Evolutionary conservation across 192 early-diverging fungal species (phyloP).

Genomic region (Entrophospora sp.): DNA sequence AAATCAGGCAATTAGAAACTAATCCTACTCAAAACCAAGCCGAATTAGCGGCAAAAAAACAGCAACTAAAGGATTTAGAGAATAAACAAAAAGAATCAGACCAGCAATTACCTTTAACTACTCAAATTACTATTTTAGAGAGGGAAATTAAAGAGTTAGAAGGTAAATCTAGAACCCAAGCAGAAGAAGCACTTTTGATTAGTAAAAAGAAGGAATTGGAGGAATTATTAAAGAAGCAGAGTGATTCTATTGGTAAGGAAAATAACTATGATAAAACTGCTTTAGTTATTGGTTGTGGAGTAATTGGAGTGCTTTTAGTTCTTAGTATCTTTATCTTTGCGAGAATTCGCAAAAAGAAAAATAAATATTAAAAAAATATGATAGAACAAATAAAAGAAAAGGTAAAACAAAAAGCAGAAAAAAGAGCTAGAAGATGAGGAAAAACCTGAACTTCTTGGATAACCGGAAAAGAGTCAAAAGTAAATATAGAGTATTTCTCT

Average conservation of each 20-base stretch:
- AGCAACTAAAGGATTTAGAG: neutral
- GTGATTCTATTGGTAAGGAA: neutral
- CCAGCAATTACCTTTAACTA: neutral
- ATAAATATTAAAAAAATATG: no score
- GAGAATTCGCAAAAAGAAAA: neutral
- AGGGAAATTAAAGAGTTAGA: neutral
- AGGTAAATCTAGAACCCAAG: slow-evolving; percentile 3
- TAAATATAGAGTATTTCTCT: no score
- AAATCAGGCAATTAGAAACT: neutral
- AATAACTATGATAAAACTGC: neutral
- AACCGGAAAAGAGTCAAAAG: no score
- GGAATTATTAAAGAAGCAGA: neutral
- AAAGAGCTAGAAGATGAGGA: no score
- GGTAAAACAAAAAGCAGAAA: no score
- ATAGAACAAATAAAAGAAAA: no score
- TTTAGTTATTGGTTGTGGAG: slow-evolving; percentile 1
- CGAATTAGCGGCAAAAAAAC: neutral
- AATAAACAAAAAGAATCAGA: neutral
- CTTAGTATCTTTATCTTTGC: neutral
- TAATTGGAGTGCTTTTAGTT: neutral
- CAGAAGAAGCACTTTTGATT: neutral
- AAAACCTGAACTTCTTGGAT: no score
- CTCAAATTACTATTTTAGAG: slow-evolving; percentile 7
- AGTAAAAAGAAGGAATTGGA: slow-evolving; percentile 3
- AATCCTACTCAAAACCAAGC: slow-evolving; percentile 2